Conservation (phyloP, 495 filamentous ascomycete species). For the Penicillium maclennaniae region DNA sequence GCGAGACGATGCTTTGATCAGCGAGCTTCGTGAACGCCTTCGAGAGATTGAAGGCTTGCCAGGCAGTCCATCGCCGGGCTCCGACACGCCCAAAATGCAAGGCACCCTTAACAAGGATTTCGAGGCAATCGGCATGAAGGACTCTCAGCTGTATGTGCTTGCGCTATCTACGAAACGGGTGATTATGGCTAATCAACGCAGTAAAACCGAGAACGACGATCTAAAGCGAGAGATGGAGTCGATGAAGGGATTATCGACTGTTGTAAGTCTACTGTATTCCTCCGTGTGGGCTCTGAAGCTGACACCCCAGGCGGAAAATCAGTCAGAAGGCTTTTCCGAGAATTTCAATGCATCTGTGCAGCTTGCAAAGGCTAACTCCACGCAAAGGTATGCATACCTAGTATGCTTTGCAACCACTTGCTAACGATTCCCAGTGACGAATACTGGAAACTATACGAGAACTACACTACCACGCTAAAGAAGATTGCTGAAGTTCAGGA, state of each 20-base stretch:
- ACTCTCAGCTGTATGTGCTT: constrained; percentile 38
- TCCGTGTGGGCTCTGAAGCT: constrained; percentile 1
- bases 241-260: constrained; percentile 26
- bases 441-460: constrained; percentile 47
- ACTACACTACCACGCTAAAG: constrained; percentile 37
- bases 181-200: constrained; percentile 18
- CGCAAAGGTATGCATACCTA: constrained; percentile 31
- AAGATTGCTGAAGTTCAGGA: constrained; percentile 43
- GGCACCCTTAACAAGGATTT: constrained; percentile 46
- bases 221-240: constrained; percentile 41
- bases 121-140: constrained; percentile 40
- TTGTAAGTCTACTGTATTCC: constrained; percentile 17
- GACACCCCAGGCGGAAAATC: constrained; percentile 24
- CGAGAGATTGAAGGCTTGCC: constrained; percentile 47
- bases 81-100: constrained; percentile 38
- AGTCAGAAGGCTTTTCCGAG: constrained; percentile 37
- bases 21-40: constrained; percentile 51
- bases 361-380: constrained; percentile 34
- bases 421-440: constrained; percentile 37
- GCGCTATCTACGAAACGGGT: not conserved
- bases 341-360: constrained; percentile 33
- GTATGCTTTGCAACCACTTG: not conserved
- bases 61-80: constrained; percentile 39
- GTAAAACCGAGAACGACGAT: constrained; percentile 44
- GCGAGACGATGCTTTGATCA: constrained; percentile 51